Evolutionary conservation across 306 rosid species (phyloP).

Genomic region (Fragaria iinumae): DNA sequence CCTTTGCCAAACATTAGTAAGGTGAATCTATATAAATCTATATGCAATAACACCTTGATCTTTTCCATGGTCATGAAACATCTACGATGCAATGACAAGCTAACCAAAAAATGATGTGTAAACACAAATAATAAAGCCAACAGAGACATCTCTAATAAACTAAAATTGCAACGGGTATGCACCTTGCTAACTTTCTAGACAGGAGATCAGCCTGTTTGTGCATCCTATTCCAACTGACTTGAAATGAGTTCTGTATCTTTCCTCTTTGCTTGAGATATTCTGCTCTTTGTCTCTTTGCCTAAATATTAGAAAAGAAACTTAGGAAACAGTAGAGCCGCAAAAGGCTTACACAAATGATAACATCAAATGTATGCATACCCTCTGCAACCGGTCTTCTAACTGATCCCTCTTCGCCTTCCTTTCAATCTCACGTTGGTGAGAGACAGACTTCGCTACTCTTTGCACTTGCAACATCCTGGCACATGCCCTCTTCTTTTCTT

Average conservation of each 20-base stretch:
- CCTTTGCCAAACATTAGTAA: background rate
- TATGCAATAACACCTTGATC: background rate
- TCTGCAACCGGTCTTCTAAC: conserved; percentile 87
- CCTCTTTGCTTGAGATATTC: conserved; percentile 86
- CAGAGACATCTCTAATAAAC: background rate
- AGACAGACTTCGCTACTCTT: conserved; percentile 70
- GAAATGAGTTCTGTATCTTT: conserved; percentile 44
- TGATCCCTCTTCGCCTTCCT: conserved; percentile 71
- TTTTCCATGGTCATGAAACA: background rate
- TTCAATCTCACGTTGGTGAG: conserved; percentile 87
- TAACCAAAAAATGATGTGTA: background rate
- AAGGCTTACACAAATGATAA: conserved; percentile 8
- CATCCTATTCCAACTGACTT: conserved; percentile 48
- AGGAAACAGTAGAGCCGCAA: conserved; percentile 5
- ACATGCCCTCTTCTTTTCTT: conserved; percentile 81
- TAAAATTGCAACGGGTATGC: background rate
- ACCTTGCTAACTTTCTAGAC: conserved; percentile 79
- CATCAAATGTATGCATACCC: conserved; percentile 49
- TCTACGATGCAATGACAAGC: background rate
- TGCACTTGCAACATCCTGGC: conserved; percentile 73
- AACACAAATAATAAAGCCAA: background rate
- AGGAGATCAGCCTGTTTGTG: conserved; percentile 76
- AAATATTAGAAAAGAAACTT: conserved; percentile 1
- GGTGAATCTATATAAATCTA: background rate
- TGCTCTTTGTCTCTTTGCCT: conserved; percentile 91